Evolutionary conservation across 2,329 filamentous ascomycete genomes (phyloP), one percentile per base, ranked within the genome.

Genomic region (Verticillium dahliae): DNA sequence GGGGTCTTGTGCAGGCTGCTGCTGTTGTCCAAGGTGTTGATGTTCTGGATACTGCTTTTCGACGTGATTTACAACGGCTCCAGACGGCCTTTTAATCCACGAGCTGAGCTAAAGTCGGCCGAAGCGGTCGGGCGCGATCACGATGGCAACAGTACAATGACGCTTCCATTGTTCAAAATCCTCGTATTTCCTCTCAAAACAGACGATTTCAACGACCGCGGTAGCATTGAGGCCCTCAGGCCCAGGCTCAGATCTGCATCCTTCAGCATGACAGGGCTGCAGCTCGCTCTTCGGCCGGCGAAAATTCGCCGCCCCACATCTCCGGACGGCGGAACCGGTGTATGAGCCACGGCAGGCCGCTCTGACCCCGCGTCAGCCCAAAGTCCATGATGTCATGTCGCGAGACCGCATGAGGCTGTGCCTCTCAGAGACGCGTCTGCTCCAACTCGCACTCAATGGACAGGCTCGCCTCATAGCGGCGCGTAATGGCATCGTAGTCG

Each of bases 261-360:
- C 37, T 38, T 27, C 56, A 27, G 33, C 10, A 13, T 15, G 11
- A 33, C n/a, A 11, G 55, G 55, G 34, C 34, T 39, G 55, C 15
- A 11, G 18, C 56, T 58, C 37, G 9, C 56, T n/a, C 56, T 13
- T n/a, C 56, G 3, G 22, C 35, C 56, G 56, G 56, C 37, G 37
- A 58, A 58, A 58, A 45, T 58, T 58, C 56, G 18, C 56, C 56
- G 56, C 56, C 13, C 56, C 56, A 58, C 31, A 58, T 22, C 38
- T 37, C 34, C 13, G 6, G n/a, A 15, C 9, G n/a, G 2, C n/a
- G 18, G 15, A 13, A 13, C 45, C 45, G 45, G 39, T 6, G 18
- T 11, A 18, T 18, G 18, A 18, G 10, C 18, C 9, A 7, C 18
- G 6, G 9, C 2, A 27, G 45, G 18, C n/a, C 15, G n/a, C 10